Conservation (phyloP, 768 basidiomycete species). For the Tricholoma flavovirens region DNA sequence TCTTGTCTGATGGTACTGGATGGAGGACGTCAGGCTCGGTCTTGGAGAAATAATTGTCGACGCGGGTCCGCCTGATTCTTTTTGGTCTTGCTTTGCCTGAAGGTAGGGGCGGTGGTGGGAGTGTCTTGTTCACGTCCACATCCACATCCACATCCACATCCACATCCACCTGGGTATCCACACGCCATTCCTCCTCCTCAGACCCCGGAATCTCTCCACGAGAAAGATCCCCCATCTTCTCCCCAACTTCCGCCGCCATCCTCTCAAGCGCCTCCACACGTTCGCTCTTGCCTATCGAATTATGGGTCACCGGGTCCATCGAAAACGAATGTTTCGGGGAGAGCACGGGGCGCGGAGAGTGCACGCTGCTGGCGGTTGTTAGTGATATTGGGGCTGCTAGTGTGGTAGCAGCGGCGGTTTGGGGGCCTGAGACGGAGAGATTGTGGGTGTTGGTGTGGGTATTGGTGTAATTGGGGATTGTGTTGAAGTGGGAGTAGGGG, state of each 20-base stretch:
- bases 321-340: conserved; percentile 59
- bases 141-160: background rate
- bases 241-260: conserved; percentile 58
- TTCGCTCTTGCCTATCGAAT: conserved; percentile 42
- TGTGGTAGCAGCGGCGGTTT: background rate
- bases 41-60: conserved; percentile 24
- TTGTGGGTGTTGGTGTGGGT: background rate
- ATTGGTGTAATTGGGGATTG: too few species aligned
- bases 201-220: conserved; percentile 25
- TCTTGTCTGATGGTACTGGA: conserved; percentile 24
- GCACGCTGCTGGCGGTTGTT: conserved; percentile 21
- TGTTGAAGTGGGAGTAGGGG: background rate
- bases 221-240: conserved; percentile 30
- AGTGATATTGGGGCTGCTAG: conserved; percentile 3
- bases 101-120: conserved; percentile 53
- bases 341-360: conserved; percentile 64
- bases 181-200: too few species aligned
- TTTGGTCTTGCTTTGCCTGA: conserved; percentile 29
- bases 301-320: conserved; percentile 31
- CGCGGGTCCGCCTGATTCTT: conserved; percentile 17
- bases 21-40: background rate
- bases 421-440: background rate
- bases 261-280: conserved; percentile 67
- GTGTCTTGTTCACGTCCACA: conserved; percentile 45
- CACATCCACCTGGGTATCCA: conserved; percentile 2